Evolutionary conservation across 148 eudicot genomes (phyloP), one percentile per base, ranked within the genome.

Genomic region (Amaranthus cruentus): DNA sequence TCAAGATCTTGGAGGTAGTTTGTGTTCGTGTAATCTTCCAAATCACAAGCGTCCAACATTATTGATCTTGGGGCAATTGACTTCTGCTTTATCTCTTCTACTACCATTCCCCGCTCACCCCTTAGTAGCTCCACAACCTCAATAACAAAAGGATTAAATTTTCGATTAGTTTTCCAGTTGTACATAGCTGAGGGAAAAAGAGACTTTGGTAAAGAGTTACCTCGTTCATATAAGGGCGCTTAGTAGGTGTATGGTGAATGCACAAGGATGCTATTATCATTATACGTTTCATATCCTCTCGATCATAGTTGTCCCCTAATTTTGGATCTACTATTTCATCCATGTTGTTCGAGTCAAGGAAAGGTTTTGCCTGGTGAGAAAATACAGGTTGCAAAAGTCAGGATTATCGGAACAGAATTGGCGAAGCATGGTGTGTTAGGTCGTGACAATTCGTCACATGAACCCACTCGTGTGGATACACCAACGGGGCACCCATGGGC

Each of bases 251-350:
- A 83, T 91, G 96, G 80, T 87, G 88, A 71, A 95, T 75, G 88
- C 99, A 95, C 74, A 85, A 74, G 58, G 95, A 80, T 12, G 99
- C 97, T 71, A 90, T 80, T 49, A 66, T 76, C 85, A 91, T 86
- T 10, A 82, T 81, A 0, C 94, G 87, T 61, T 81, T 85, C 84
- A 95, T 81, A 67, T 91, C 97, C 10, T 52, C 70, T 0, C 60
- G 42, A 46, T 91, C 81, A 62, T 95, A 95, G 8, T 77, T 53
- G 6, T 76, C 89, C 43, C 78, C 90, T 61, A 95, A 71, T 21
- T 75, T 76, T 47, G 96, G 99, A 77, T 95, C 99, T 44, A 83
- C 91, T 80, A 95, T 73, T 72, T 80, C 93, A 79, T 88, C 82
- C 65, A 87, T 81, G 62, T 81, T 76, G 80, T 75, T 86, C 14